These are phyloP conservation scores for Pythium pectinolyticum DNA, from an alignment of 352 stramenopile species.

Conservation along the genomic window DNA sequence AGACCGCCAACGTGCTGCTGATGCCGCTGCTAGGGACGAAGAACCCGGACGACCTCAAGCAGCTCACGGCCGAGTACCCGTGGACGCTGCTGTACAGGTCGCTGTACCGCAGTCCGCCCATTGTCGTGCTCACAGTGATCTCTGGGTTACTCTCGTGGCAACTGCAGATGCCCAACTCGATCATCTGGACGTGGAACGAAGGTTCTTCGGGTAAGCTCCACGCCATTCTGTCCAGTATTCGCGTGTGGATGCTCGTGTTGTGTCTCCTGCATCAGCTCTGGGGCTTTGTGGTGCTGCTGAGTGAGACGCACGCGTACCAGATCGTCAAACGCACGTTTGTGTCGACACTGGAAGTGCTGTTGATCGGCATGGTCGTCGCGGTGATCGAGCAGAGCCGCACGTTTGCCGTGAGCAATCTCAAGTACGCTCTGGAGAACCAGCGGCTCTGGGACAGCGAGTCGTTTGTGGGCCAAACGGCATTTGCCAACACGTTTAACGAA, in stretches of 20 bases:
- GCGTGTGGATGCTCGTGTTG: conserved; percentile 53
- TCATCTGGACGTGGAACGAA: conserved; percentile 48
- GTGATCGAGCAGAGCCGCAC: conserved; percentile 26
- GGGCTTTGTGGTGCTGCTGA: conserved; percentile 29
- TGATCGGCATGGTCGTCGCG: conserved; percentile 29
- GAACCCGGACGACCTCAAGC: conserved; percentile 18
- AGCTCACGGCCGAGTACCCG: conserved; percentile 28
- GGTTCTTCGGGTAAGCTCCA: conserved; percentile 21
- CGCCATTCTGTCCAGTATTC: conserved; percentile 35
- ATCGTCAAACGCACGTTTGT: conserved; percentile 43
- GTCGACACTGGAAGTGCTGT: conserved; percentile 38
- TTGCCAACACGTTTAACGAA: conserved; percentile 54
- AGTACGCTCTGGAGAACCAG: conserved; percentile 43
- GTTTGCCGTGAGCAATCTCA: conserved; percentile 32
- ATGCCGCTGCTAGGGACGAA: conserved; percentile 29
- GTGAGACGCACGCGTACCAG: conserved; percentile 44
- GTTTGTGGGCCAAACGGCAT: conserved; percentile 35
- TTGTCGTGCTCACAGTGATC: conserved; percentile 43
- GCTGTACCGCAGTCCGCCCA: conserved; percentile 43
- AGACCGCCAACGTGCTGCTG: conserved; percentile 39
- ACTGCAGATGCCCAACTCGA: conserved; percentile 42
- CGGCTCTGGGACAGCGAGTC: conserved; percentile 32
- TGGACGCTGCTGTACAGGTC: conserved; percentile 56
- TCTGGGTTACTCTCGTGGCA: conserved; percentile 54
- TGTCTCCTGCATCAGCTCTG: conserved; percentile 43